Evolutionary conservation across 352 stramenopile genomes (phyloP), one percentile per base, ranked within the genome.

Genomic region (Globisporangium apiculatum): DNA sequence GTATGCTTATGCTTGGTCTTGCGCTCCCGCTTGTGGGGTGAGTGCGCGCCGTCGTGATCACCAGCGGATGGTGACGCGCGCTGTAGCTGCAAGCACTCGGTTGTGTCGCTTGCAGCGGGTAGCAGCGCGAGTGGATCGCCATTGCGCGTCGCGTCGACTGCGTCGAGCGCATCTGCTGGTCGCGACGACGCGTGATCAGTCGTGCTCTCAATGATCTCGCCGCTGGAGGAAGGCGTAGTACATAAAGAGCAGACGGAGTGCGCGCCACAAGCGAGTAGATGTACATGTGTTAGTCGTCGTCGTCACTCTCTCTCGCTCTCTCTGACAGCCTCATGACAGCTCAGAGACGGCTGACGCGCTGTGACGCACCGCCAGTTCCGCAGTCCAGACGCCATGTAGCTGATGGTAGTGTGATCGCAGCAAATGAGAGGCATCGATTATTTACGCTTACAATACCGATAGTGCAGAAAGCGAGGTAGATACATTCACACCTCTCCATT

Each of bases 311-410:
- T 31, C 24, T 31, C 24, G 1, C 24, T 31, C 24, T 31, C 24
- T 31, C 24, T 3, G 3, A 31, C 24, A 31, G 24, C 2, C 24
- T 31, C 24, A 3, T 31, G 24, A 31, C 24, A 31, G 24, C 3
- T 3, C 15, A 15, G 40, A 49, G 15, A 31, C 31, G 51, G 14
- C 50, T 50, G 10, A 43, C 14, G 12, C 17, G 42, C 11, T 48
- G 5, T 51, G 11, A 64, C 68, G 51, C 48, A 76, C 68, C 68
- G 65, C 68, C 68, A 76, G 55, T 76, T 76, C 31, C 68, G 62
- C 48, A 73, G 45, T 15, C 62, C 62, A 24, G 17, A 35, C 1
- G n/a, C 24, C 35, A 37, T 53, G 24, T 31, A 31, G 24, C 2
- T 31, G 24, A 31, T 3, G 24, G 24, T 3, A 31, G 24, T 31